Evolutionary conservation across 2,329 filamentous ascomycete genomes (phyloP).

Genomic region (Cercospora sojina): DNA sequence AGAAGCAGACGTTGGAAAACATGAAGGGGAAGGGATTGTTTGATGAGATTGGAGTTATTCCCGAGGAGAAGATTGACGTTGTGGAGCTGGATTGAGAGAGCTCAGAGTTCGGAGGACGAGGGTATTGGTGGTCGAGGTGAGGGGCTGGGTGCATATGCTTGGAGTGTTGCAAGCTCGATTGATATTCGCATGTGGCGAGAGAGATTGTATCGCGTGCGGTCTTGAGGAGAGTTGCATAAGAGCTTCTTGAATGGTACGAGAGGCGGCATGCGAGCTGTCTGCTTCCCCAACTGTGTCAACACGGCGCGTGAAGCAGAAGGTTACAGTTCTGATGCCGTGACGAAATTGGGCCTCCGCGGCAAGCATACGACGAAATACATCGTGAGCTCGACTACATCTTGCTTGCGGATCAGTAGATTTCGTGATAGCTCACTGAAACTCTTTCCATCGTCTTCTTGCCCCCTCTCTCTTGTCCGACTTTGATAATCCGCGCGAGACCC

Average conservation of each 20-base stretch:
- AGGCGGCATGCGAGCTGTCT: neutral
- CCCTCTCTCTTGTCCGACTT: no score
- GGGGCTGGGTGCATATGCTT: neutral
- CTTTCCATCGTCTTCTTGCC: neutral
- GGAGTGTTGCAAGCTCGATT: neutral
- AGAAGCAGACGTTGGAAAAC: neutral
- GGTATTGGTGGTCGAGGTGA: neutral
- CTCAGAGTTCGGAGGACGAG: neutral
- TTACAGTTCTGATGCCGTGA: neutral
- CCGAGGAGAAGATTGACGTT: conserved; percentile 21
- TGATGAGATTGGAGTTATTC: conserved; percentile 22
- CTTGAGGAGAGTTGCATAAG: neutral
- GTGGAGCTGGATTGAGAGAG: conserved; percentile 24
- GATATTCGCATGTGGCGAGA: neutral
- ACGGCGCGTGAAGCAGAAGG: neutral
- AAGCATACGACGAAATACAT: neutral
- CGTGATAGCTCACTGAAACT: neutral
- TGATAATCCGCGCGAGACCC: no score
- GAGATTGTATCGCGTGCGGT: neutral
- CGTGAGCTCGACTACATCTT: neutral
- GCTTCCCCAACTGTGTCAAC: neutral
- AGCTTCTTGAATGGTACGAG: neutral
- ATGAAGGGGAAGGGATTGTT: conserved; percentile 11
- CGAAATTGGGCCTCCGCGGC: neutral
- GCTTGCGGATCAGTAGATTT: neutral